These are phyloP conservation scores for Fomitopsis serialis DNA, from an alignment of 768 basidiomycete species.

Conservation along the genomic window DNA sequence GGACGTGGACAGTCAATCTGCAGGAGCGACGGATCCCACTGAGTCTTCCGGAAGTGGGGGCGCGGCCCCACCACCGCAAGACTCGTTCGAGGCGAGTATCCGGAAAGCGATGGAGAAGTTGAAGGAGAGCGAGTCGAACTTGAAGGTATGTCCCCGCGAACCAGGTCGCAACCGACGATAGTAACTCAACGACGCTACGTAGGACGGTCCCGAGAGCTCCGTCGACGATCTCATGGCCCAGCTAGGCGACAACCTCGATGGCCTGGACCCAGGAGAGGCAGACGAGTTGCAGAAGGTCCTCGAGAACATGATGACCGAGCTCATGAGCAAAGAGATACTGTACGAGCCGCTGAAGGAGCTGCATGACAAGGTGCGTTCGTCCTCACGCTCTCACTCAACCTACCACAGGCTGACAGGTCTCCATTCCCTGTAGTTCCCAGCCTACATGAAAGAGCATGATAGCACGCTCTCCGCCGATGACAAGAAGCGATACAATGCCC, in stretches of 20 bases:
- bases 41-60: conserved; percentile 4
- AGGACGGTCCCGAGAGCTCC: conserved; percentile 26
- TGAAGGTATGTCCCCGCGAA: conserved; percentile 32
- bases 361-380: conserved; percentile 49
- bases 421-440: conserved; percentile 56
- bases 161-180: background rate
- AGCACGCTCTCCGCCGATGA: conserved; percentile 52
- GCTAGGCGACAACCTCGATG: conserved; percentile 5
- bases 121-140: conserved; percentile 56
- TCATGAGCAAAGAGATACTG: conserved; percentile 80
- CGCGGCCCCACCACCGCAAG: conserved; percentile 13
- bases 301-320: conserved; percentile 75
- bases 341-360: conserved; percentile 86
- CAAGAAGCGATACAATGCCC: conserved; percentile 56
- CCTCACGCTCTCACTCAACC: background rate
- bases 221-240: conserved; percentile 51
- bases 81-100: conserved; percentile 65
- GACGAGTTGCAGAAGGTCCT: conserved; percentile 60
- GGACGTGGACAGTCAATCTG: conserved; percentile 6
- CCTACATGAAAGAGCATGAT: conserved; percentile 58
- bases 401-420: background rate
- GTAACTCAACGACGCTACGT: background rate
- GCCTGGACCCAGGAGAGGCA: conserved; percentile 23
- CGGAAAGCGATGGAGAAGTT: conserved; percentile 71
- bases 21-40: conserved; percentile 7